Evolutionary conservation across 306 rosid genomes (phyloP).

Genomic region (Vigna trinervia): DNA sequence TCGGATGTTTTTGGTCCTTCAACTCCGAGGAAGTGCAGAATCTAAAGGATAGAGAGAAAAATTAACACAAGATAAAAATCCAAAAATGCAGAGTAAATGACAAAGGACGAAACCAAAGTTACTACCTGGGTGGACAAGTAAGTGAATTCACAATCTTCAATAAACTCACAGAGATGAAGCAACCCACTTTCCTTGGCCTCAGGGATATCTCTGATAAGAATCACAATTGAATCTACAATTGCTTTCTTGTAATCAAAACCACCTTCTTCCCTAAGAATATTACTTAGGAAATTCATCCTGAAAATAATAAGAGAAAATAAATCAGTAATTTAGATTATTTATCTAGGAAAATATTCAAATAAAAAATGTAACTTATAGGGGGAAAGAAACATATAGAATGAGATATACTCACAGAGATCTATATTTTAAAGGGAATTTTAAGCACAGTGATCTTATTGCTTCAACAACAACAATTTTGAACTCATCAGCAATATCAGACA

Average conservation of each 20-base stretch:
- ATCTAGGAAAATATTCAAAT: slow-evolving; percentile 8
- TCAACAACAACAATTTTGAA: slow-evolving; percentile 98
- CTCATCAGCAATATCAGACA: slow-evolving; percentile 99
- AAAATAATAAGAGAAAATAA: slow-evolving; percentile 29
- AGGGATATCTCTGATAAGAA: slow-evolving; percentile 93
- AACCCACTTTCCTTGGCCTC: slow-evolving; percentile 96
- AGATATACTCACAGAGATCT: slow-evolving; percentile 83
- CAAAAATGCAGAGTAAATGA: slow-evolving; percentile 29
- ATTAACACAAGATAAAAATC: slow-evolving; percentile 32
- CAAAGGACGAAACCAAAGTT: slow-evolving; percentile 38
- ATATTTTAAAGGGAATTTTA: slow-evolving; percentile 93
- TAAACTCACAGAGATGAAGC: slow-evolving; percentile 99
- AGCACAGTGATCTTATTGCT: slow-evolving; percentile 94
- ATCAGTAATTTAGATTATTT: slow-evolving; percentile 33
- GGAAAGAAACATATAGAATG: slow-evolving; percentile 23
- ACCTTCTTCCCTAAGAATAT: slow-evolving; percentile 98
- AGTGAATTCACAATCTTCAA: slow-evolving; percentile 98
- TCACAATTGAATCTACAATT: slow-evolving; percentile 96
- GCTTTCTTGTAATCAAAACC: slow-evolving; percentile 99
- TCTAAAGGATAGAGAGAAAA: slow-evolving; percentile 53
- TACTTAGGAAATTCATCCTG: slow-evolving; percentile 99
- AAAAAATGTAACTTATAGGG: slow-evolving; percentile 13
- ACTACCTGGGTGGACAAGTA: slow-evolving; percentile 96
- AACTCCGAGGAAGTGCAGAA: slow-evolving; percentile 93
- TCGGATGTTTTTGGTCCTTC: slow-evolving; percentile 99